phyloP scores from a whole-genome alignment of 148 eudicot species.

The Rhododendron mucronatum region DNA sequence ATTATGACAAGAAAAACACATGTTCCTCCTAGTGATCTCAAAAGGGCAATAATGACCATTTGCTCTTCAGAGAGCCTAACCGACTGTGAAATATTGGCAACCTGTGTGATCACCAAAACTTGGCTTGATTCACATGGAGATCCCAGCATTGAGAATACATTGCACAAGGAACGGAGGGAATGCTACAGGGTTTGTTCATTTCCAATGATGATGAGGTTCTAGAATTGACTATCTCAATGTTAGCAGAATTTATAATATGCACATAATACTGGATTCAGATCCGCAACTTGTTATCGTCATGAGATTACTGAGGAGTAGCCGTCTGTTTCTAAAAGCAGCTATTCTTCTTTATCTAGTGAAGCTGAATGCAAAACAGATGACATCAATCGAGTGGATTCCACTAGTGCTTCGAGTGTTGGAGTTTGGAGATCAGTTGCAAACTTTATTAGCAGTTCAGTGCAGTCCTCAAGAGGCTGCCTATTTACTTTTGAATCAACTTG shows the following conservation, averaged over 20 bases:
- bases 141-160: slow-evolving; percentile 11
- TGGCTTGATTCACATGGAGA: slow-evolving; percentile 35
- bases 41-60: slow-evolving; percentile 21
- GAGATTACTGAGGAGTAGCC: slow-evolving; percentile 33
- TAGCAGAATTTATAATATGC: slow-evolving; percentile 35
- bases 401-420: slow-evolving; percentile 43
- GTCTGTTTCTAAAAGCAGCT: slow-evolving; percentile 45
- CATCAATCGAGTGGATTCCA: slow-evolving; percentile 47
- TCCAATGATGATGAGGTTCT: slow-evolving; percentile 44
- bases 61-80: slow-evolving; percentile 31
- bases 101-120: slow-evolving; percentile 31
- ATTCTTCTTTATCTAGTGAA: slow-evolving; percentile 37
- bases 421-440: slow-evolving; percentile 40
- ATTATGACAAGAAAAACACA: slow-evolving; percentile 2
- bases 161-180: slow-evolving; percentile 36
- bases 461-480: slow-evolving; percentile 42
- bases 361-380: slow-evolving; percentile 46
- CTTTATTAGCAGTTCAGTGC: slow-evolving; percentile 31
- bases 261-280: slow-evolving; percentile 27
- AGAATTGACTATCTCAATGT: slow-evolving; percentile 37
- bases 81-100: slow-evolving; percentile 33
- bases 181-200: slow-evolving; percentile 35
- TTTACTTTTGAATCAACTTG: slow-evolving; percentile 41
- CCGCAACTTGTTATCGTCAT: slow-evolving; percentile 33
- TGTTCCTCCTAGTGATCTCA: slow-evolving; percentile 17